Percentiles rank a stretch among this genome's conserved stretches.
Conservation (phyloP, 805 yeast genomes). For the Barnettozyma salicaria region DNA sequence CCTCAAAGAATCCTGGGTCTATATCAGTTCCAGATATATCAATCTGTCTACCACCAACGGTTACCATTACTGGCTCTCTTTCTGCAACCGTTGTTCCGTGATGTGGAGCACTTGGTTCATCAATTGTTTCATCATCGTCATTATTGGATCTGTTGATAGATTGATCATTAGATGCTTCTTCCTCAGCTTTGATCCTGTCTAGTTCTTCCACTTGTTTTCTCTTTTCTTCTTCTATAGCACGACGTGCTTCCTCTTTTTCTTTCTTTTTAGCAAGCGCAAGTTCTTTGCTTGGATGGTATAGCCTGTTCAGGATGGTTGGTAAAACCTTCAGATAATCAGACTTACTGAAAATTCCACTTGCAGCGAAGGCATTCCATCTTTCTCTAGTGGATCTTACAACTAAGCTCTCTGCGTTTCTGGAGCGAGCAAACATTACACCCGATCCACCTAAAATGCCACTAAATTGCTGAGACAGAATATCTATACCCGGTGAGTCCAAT, state of each 20-base stretch:
- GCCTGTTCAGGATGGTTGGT: constrained; percentile 39
- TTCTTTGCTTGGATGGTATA: constrained; percentile 44
- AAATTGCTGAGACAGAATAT: no score
- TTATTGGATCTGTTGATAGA: constrained; percentile 13
- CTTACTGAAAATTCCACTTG: constrained; percentile 43
- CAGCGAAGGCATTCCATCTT: constrained; percentile 61
- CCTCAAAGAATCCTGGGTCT: constrained; percentile 85
- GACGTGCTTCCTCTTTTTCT: constrained; percentile 24
- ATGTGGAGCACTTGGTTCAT: constrained; percentile 6
- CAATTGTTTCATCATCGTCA: constrained; percentile 22
- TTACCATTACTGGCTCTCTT: constrained; percentile 56
- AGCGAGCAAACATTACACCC: background rate
- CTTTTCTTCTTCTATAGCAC: constrained; percentile 26
- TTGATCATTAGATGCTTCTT: background rate
- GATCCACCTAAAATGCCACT: background rate
- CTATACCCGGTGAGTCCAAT: no score
- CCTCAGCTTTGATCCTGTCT: constrained; percentile 11
- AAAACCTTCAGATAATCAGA: constrained; percentile 32
- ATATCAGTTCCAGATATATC: constrained; percentile 87
- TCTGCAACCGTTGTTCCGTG: constrained; percentile 4
- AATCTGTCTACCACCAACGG: constrained; percentile 70
- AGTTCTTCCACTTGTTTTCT: constrained; percentile 22
- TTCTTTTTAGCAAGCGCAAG: constrained; percentile 22
- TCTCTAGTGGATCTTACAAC: constrained; percentile 43
- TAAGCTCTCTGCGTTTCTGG: constrained; percentile 8